Conservation (phyloP, 75 land plant species). For the Isoetes taiwanensis region DNA sequence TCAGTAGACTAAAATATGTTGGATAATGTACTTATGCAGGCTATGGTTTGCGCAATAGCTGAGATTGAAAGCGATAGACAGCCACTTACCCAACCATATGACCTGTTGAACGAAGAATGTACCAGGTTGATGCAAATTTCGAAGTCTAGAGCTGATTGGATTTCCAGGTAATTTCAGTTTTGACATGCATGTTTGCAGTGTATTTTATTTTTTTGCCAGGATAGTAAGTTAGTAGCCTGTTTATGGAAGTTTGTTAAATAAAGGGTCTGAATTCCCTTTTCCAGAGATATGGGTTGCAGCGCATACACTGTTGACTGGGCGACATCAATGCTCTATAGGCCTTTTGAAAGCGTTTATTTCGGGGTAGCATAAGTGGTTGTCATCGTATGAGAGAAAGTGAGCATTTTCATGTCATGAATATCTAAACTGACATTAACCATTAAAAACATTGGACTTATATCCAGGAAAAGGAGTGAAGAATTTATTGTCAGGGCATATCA, state of each 20-base stretch:
- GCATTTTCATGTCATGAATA: not conserved
- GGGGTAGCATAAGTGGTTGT: constrained; percentile 87
- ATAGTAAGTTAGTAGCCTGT: no score
- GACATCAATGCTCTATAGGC: constrained; percentile 45
- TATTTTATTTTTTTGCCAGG: no score
- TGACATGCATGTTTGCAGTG: no score
- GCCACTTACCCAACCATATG: constrained; percentile 46
- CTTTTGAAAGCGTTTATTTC: constrained; percentile 72
- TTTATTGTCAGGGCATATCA: constrained; percentile 74
- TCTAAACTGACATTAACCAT: constrained; percentile 7
- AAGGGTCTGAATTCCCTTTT: no score
- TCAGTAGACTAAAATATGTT: not conserved
- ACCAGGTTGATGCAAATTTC: constrained; percentile 68
- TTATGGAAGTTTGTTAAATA: no score
- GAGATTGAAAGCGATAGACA: constrained; percentile 84
- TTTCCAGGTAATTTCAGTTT: constrained; percentile 54
- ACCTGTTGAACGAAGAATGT: constrained; percentile 37
- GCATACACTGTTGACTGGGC: constrained; percentile 44
- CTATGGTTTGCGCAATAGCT: constrained; percentile 85
- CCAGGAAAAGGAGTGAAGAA: constrained; percentile 77
- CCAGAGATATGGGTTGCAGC: constrained; percentile 62
- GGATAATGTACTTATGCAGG: constrained; percentile 22
- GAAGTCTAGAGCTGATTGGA: constrained; percentile 70
- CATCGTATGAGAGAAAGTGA: constrained; percentile 63
- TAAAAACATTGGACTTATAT: not conserved